Conservation (phyloP, 164 flowering plant species). For the Annona cherimola region DNA sequence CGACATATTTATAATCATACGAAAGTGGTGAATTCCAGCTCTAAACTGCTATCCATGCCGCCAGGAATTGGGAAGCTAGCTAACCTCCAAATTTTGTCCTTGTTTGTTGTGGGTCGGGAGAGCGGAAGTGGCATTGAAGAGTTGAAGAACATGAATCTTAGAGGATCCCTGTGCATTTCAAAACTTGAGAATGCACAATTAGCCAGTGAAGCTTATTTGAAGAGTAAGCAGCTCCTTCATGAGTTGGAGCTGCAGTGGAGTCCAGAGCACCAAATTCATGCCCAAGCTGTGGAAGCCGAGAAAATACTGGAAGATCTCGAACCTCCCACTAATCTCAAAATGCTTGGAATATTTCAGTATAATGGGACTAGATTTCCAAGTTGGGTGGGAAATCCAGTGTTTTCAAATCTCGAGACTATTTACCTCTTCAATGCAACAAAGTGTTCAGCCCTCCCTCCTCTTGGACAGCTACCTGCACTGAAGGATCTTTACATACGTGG, state of each 20-base stretch:
- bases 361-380: background rate
- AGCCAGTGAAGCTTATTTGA: background rate
- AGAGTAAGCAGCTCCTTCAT: background rate
- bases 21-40: background rate
- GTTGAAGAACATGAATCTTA: conserved; percentile 2
- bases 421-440: background rate
- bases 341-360: background rate
- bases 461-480: background rate
- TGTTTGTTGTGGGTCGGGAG: background rate
- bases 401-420: background rate
- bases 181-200: background rate
- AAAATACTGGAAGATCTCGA: background rate
- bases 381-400: background rate
- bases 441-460: background rate
- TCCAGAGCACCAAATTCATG: background rate
- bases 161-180: background rate
- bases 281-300: background rate
- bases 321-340: conserved; percentile 5
- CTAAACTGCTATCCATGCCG: background rate
- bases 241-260: background rate
- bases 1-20: background rate
- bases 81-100: background rate
- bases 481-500: background rate
- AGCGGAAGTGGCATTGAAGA: background rate
- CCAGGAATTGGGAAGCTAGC: background rate